A percentile compares a stretch with the other conserved stretches of the same genome.
Conservation (phyloP, 495 filamentous ascomycete species). For the Hyaloscypha hepaticicola region DNA sequence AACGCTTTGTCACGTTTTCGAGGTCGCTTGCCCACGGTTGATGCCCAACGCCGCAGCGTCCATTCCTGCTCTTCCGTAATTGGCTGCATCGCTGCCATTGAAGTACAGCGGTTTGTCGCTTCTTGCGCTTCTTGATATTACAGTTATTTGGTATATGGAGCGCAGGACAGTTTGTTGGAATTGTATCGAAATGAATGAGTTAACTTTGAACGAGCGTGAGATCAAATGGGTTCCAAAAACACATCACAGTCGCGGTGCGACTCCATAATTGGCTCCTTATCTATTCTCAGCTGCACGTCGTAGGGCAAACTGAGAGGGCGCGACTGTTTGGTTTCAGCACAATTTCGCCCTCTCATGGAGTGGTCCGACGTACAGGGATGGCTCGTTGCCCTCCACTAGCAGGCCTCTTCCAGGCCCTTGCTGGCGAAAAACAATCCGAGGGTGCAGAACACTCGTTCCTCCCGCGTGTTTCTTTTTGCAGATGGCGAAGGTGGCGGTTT, state of each 20-base stretch:
- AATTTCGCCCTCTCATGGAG: conserved; percentile 6
- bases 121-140: not conserved
- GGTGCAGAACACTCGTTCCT: not conserved
- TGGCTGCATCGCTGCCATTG: conserved; percentile 6
- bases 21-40: conserved; percentile 7
- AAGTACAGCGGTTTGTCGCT: not conserved
- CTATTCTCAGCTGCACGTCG: not conserved
- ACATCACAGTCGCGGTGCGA: not conserved
- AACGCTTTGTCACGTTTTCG: conserved; percentile 11
- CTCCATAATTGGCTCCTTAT: not conserved
- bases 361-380: not conserved
- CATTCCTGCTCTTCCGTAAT: conserved; percentile 20
- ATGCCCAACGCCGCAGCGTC: conserved; percentile 18
- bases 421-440: not conserved
- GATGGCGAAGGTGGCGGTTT: conserved; percentile 5
- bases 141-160: not conserved
- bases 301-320: conserved; percentile 12
- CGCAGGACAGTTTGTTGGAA: not conserved
- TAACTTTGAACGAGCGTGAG: not conserved
- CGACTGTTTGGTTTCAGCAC: conserved; percentile 9
- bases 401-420: not conserved
- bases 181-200: not conserved
- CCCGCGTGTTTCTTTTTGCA: conserved; percentile 6
- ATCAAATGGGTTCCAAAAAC: not conserved
- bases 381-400: not conserved